These are phyloP conservation scores for Phascolomyces articulosus DNA, from an alignment of 371 early-diverging fungal species.

Conservation along the genomic window DNA sequence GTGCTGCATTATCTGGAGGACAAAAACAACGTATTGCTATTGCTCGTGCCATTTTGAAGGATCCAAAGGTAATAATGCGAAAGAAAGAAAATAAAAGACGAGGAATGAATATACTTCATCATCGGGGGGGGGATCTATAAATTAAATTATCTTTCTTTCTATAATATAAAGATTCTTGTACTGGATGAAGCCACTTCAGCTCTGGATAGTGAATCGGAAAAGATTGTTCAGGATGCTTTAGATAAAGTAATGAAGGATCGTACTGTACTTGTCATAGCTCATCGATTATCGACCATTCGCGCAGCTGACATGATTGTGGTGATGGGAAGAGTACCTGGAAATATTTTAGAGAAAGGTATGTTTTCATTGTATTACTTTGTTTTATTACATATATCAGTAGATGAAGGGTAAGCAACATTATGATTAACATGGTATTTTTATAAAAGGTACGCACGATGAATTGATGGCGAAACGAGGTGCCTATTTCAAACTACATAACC, in stretches of 20 bases:
- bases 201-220: constrained; percentile 67
- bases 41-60: constrained; percentile 76
- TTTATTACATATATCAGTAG: too few species aligned
- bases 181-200: constrained; percentile 84
- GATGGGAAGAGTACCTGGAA: constrained; percentile 64
- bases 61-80: constrained; percentile 52
- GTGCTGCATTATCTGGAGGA: constrained; percentile 81
- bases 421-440: background rate
- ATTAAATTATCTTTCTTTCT: background rate
- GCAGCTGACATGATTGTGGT: constrained; percentile 71
- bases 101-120: too few species aligned
- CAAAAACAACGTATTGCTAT: constrained; percentile 71
- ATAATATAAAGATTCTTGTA: constrained; percentile 53
- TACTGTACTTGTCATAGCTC: constrained; percentile 81
- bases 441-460: constrained; percentile 60
- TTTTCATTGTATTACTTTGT: too few species aligned
- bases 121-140: too few species aligned
- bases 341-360: constrained; percentile 64
- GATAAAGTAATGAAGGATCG: constrained; percentile 68
- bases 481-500: constrained; percentile 54
- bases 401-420: background rate
- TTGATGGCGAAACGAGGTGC: constrained; percentile 52
- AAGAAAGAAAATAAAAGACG: too few species aligned
- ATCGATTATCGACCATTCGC: constrained; percentile 73
- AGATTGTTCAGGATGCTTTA: constrained; percentile 70